Conservation (phyloP, 768 basidiomycete species). For the Boletus patriciae region DNA sequence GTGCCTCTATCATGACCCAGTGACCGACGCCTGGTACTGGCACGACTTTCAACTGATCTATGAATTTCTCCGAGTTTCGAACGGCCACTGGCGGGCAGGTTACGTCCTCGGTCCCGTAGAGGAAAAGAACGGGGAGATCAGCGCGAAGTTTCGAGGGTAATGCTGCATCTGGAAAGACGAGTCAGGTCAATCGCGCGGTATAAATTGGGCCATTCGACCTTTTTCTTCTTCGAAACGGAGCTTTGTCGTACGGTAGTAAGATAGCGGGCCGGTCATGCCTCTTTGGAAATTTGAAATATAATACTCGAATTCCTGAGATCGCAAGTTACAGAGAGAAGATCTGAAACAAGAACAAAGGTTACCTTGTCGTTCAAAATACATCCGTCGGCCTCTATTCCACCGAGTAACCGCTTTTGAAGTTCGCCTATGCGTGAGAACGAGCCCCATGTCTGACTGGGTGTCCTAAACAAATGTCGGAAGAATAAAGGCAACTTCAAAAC, state of each 20-base stretch:
- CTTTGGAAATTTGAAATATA: conserved; percentile 48
- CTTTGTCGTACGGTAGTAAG: conserved; percentile 68
- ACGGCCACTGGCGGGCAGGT: conserved; percentile 46
- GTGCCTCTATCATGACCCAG: conserved; percentile 68
- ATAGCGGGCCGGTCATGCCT: conserved; percentile 68
- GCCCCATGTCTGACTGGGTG: background rate
- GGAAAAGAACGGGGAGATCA: conserved; percentile 58
- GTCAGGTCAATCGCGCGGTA: background rate
- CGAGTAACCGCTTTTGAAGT: conserved; percentile 10
- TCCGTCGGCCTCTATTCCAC: background rate
- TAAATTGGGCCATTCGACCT: conserved; percentile 22
- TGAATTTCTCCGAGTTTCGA: conserved; percentile 47
- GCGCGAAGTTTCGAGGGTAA: conserved; percentile 44
- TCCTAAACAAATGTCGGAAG: conserved; percentile 14
- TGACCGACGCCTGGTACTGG: conserved; percentile 59
- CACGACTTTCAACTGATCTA: conserved; percentile 50
- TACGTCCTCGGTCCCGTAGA: conserved; percentile 58
- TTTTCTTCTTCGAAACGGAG: conserved; percentile 67
- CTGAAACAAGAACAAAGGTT: background rate
- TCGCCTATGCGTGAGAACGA: background rate
- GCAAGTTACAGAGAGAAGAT: conserved; percentile 1
- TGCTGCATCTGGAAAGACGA: conserved; percentile 36
- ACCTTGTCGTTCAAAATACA: conserved; percentile 25
- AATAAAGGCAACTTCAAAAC: conserved; percentile 29
- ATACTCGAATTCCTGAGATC: conserved; percentile 52